A percentile compares a stretch with the other conserved stretches of the same genome.
Conservation (phyloP, 2,329 filamentous ascomycete species). For the Cladophialophora exuberans region DNA sequence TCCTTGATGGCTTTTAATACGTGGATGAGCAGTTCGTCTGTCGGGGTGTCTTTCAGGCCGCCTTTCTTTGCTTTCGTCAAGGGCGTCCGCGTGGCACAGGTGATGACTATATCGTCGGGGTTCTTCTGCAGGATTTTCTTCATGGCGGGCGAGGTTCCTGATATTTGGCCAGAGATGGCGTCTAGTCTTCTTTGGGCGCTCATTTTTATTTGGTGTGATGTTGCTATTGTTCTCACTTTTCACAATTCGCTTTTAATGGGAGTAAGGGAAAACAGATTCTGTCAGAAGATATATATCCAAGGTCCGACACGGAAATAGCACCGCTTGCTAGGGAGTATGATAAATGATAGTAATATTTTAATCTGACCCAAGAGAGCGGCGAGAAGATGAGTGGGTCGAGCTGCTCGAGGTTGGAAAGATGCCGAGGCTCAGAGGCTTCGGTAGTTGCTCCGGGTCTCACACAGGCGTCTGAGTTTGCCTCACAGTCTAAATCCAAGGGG, state of each 20-base stretch:
- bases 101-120: slow-evolving; percentile 79
- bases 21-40: slow-evolving; percentile 81
- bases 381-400: too few relatives aligned
- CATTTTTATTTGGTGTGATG: slow-evolving; percentile 11
- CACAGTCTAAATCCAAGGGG: too few relatives aligned
- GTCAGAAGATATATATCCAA: background rate
- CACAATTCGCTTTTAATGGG: too few relatives aligned
- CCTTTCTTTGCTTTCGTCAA: slow-evolving; percentile 93
- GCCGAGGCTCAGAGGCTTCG: background rate
- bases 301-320: background rate
- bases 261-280: too few relatives aligned
- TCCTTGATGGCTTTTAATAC: slow-evolving; percentile 80
- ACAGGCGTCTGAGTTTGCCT: too few relatives aligned
- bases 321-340: too few relatives aligned
- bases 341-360: background rate
- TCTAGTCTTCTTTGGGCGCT: slow-evolving; percentile 26
- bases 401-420: too few relatives aligned
- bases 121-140: slow-evolving; percentile 62
- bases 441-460: slow-evolving; percentile 11
- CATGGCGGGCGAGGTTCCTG: slow-evolving; percentile 44
- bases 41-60: slow-evolving; percentile 90
- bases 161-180: slow-evolving; percentile 26
- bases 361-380: too few relatives aligned
- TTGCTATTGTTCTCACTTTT: background rate
- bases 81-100: slow-evolving; percentile 84